Base-by-base conservation (phyloP, 352 stramenopile species). In the Phytophthora citricola region DNA sequence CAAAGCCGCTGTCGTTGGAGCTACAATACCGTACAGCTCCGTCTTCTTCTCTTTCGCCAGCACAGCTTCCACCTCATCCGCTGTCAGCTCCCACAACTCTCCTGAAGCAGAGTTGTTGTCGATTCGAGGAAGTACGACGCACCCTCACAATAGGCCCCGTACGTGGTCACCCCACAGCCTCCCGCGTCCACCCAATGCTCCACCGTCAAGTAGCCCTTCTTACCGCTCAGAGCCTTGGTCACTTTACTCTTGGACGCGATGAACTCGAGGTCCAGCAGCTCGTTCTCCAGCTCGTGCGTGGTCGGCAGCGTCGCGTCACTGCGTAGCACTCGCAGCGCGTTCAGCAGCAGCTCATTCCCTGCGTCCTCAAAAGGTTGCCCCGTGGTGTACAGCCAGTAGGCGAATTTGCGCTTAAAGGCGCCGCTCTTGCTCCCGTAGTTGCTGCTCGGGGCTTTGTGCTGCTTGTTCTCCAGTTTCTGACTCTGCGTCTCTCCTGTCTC, bases 361-460 rank as follows among this genome's bases (percentile, higher is more conserved):
- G 75, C 69, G 12, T 73, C 66, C 12, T 79, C 63, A 45, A 92
- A 84, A 22, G 75, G 51, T 48, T 88, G 79, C 1, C 72, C 83
- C 2, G 83, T 85, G 31, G 77, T 74, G 52, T 84, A 92, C 26
- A 92, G 40, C 83, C 83, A 92, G 48, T 81, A 73, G 14, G 83
- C 81, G 32, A 88, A 81, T 14, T 76, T 78, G 38, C 83, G 81
- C 73, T 89, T 90, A 63, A 90, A 92, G 6, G 78, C 27, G 36
- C 73, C 69, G 41, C 68, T 83, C 64, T 90, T 92, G 67, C 59
- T 78, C 0, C 71, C 61, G 56, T 81, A 79, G 40, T 72, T 77
- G 27, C 39, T 56, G 15, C 29, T 43, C 10, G 40, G 15, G 8
- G 8, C 24, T 36, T 56, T 62, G 31, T 34, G 22, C 14, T 46